phyloP scores from a whole-genome alignment of 2,329 filamentous ascomycete species.

The Aspergillus ochraceoroseus region DNA sequence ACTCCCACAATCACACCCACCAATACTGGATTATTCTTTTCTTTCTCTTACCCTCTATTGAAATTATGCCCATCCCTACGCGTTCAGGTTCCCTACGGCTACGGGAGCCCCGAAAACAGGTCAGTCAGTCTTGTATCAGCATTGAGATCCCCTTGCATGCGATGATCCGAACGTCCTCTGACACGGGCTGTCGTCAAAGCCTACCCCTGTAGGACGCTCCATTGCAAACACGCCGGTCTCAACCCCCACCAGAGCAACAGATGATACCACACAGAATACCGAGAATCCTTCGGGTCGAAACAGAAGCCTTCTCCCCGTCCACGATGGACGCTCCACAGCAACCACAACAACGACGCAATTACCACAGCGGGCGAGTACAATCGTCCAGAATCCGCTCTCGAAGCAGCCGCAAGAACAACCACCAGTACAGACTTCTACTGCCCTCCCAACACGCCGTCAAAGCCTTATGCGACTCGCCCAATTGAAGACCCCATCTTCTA shows the following conservation, averaged over 20 bases:
- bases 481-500: constrained; percentile 18
- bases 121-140: constrained; percentile 15
- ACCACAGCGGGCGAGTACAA: constrained; percentile 17
- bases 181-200: constrained; percentile 20
- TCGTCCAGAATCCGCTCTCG: constrained; percentile 13
- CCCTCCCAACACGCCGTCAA: constrained; percentile 25
- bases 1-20: not conserved
- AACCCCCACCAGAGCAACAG: constrained; percentile 11
- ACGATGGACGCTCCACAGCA: constrained; percentile 18
- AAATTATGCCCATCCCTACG: constrained; percentile 40
- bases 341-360: constrained; percentile 14
- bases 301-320: constrained; percentile 29
- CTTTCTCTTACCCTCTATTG: not conserved
- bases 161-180: constrained; percentile 17
- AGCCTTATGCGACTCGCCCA: constrained; percentile 29
- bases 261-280: constrained; percentile 12
- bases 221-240: constrained; percentile 16
- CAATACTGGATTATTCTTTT: not conserved
- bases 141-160: constrained; percentile 5
- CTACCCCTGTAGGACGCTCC: constrained; percentile 24
- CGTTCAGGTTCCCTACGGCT: constrained; percentile 35
- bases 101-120: constrained; percentile 34
- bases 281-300: constrained; percentile 22
- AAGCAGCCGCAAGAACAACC: constrained; percentile 13
- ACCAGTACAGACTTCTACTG: constrained; percentile 6